These are phyloP conservation scores for Lasiodiplodia theobromae DNA, from an alignment of 2,329 filamentous ascomycete species.

Conservation along the genomic window DNA sequence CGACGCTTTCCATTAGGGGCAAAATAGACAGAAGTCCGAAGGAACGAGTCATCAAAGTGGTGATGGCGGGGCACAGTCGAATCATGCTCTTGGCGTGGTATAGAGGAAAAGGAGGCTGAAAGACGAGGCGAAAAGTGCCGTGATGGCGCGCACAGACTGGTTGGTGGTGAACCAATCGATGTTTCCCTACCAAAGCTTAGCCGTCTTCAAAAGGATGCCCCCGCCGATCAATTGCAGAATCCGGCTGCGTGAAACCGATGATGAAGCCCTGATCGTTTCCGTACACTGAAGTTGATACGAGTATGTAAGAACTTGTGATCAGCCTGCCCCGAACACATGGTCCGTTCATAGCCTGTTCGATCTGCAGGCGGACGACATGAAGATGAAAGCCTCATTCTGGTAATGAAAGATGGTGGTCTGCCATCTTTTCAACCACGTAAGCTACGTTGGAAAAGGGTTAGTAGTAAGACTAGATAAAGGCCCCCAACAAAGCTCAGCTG, in stretches of 20 bases:
- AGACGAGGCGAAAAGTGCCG: not conserved
- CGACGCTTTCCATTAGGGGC: constrained; percentile 6
- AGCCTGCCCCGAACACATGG: not conserved
- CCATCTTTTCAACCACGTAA: not conserved
- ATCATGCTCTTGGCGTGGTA: not conserved
- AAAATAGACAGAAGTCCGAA: constrained; percentile 16
- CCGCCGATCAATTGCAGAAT: not conserved
- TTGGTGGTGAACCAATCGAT: not conserved
- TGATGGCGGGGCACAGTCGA: not conserved
- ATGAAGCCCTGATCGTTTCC: not conserved
- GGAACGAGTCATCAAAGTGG: constrained; percentile 4
- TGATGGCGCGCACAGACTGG: constrained; percentile 5
- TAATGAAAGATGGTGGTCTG: not conserved
- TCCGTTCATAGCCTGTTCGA: not conserved
- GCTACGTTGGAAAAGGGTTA: not conserved
- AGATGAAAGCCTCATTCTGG: not conserved
- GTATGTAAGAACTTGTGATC: not conserved
- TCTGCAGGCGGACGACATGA: not conserved
- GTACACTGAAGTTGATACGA: not conserved
- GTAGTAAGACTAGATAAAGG: not conserved
- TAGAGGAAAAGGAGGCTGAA: constrained; percentile 15
- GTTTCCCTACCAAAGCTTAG: constrained; percentile 14
- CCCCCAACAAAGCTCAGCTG: not conserved
- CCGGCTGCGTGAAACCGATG: not conserved
- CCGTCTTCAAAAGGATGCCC: not conserved